Conservation (phyloP, 2,329 filamentous ascomycete genomes). For the Elsinoe arachidis region DNA sequence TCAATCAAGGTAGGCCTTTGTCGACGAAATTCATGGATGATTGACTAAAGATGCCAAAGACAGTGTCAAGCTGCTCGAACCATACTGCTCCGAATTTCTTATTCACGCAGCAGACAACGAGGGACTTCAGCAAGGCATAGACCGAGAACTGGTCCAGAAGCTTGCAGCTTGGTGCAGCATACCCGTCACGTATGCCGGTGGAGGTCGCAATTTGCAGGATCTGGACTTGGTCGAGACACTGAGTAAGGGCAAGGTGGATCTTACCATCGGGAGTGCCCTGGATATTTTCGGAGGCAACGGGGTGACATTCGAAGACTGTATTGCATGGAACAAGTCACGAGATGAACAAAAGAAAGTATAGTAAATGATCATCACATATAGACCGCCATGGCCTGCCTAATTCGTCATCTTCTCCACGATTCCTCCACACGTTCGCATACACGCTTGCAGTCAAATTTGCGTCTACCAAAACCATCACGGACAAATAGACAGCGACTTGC, state of each 20-base stretch:
- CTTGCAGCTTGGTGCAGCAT: constrained; percentile 81
- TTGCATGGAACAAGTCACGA: constrained; percentile 61
- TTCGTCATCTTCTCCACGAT: neutral
- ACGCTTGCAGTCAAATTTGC: neutral
- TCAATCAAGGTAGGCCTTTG: constrained; percentile 62
- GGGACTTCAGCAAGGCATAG: constrained; percentile 83
- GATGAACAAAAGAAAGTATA: constrained; percentile 1
- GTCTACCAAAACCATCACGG: neutral
- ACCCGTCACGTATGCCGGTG: constrained; percentile 92
- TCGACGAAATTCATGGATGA: neutral
- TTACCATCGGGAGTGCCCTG: constrained; percentile 92
- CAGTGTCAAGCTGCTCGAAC: constrained; percentile 70
- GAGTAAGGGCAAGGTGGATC: constrained; percentile 73
- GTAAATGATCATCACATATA: constrained; percentile 3
- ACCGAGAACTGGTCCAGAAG: constrained; percentile 68
- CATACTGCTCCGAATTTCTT: constrained; percentile 91
- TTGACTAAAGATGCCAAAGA: constrained; percentile 43
- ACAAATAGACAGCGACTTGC: neutral
- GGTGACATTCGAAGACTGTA: constrained; percentile 81
- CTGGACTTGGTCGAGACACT: constrained; percentile 71
- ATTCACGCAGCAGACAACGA: constrained; percentile 97
- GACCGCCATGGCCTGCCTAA: constrained; percentile 6
- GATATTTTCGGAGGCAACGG: constrained; percentile 90
- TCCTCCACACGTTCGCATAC: constrained; percentile 3
- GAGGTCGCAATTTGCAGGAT: constrained; percentile 74